These are phyloP conservation scores for Cladorrhinum sp. DNA, from an alignment of 2,329 filamentous ascomycete species.

Conservation along the genomic window DNA sequence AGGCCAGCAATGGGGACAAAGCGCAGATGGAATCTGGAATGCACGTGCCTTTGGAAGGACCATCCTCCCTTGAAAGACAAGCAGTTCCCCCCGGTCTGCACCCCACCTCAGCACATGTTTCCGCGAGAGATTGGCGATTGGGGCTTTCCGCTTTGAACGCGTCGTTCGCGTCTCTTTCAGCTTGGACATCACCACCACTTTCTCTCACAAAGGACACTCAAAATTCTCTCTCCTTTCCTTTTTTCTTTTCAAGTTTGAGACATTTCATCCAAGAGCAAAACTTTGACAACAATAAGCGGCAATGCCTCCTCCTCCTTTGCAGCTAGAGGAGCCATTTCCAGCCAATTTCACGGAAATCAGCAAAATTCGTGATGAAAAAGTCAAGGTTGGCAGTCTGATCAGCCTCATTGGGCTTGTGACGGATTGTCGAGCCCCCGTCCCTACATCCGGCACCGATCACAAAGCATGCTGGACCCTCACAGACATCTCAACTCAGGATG, in stretches of 20 bases:
- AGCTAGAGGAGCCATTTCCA: not conserved
- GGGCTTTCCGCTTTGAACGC: not conserved
- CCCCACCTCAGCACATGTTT: conserved; percentile 12
- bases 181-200: not conserved
- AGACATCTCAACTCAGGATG: conserved; percentile 54
- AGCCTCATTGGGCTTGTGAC: conserved; percentile 70
- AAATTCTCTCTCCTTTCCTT: not conserved
- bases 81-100: not conserved
- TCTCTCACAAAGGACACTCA: not conserved
- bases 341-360: conserved; percentile 38
- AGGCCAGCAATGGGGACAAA: conserved; percentile 9
- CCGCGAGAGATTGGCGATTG: conserved; percentile 8
- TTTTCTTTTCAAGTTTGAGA: no score
- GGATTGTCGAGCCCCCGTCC: conserved; percentile 55
- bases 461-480: conserved; percentile 14
- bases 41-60: not conserved
- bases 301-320: not conserved
- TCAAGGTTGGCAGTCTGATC: conserved; percentile 35
- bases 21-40: not conserved
- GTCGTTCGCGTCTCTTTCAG: not conserved
- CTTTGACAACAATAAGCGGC: no score
- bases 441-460: conserved; percentile 51
- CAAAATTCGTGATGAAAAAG: conserved; percentile 42
- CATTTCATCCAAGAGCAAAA: no score
- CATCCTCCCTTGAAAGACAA: not conserved